phyloP scores from a whole-genome alignment of 345 rosid genomes.

The Euphorbia pulcherrima region DNA sequence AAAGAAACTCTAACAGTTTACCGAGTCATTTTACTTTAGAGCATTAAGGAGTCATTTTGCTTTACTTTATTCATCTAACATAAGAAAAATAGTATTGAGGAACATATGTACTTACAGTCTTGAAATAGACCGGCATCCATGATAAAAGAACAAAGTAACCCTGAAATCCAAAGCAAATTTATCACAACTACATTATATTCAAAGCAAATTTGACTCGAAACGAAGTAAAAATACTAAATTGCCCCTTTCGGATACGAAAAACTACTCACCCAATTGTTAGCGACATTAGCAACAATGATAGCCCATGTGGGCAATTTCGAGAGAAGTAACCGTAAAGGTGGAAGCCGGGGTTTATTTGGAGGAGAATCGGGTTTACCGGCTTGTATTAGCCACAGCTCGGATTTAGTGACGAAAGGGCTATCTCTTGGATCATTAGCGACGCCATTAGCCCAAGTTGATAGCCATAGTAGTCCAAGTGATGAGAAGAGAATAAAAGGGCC shows the following conservation, averaged over 20 bases:
- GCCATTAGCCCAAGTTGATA: slow-evolving; percentile 50
- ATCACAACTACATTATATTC: not conserved
- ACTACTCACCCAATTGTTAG: slow-evolving; percentile 83
- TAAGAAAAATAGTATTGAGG: not conserved
- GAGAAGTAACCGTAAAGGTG: slow-evolving; percentile 50
- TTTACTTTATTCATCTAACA: too few relatives aligned
- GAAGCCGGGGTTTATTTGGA: slow-evolving; percentile 30
- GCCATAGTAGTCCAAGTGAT: slow-evolving; percentile 66
- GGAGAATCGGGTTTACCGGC: slow-evolving; percentile 54
- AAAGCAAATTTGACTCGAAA: not conserved
- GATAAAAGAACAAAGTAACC: slow-evolving; percentile 96
- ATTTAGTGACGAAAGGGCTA: slow-evolving; percentile 48
- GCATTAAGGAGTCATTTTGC: too few relatives aligned
- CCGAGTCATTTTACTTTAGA: too few relatives aligned
- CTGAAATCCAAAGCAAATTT: slow-evolving; percentile 37
- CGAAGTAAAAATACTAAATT: too few relatives aligned
- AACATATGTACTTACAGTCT: slow-evolving; percentile 45
- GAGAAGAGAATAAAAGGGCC: slow-evolving; percentile 83
- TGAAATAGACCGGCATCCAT: slow-evolving; percentile 98
- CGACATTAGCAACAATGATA: slow-evolving; percentile 71
- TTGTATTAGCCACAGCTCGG: slow-evolving; percentile 68
- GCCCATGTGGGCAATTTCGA: slow-evolving; percentile 88
- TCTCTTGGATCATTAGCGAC: slow-evolving; percentile 67
- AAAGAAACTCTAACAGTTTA: too few relatives aligned
- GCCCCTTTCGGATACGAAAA: too few relatives aligned